Base-by-base conservation (phyloP, 2,329 filamentous ascomycete species). In the Trichoderma atrobrunneum region DNA sequence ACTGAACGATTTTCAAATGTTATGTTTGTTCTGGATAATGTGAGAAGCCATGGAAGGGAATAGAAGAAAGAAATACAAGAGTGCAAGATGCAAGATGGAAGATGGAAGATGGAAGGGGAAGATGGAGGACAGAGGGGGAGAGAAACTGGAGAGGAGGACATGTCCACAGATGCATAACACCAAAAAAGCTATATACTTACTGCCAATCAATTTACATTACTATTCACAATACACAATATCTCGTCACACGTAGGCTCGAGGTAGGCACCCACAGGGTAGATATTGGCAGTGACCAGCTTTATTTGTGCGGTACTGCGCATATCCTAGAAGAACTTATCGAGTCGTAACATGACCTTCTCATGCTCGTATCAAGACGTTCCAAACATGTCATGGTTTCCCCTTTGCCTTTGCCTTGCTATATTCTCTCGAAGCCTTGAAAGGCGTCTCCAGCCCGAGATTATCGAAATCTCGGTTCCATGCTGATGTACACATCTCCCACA, bases 141-240 rank as follows among this genome's bases (percentile, higher is more conserved):
- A 28, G 8, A 26, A 5, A 54, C 11, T 2, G 12, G 30, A 36
- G 18, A 24, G 21, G 24, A 26, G 24, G 32, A 12, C 32, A 39
- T 39, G 12, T 51, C n/a, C 14, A 26, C 51, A 61, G 36, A 51
- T 61, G 61, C 36, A 30, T 48, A 60, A 68, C 28, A 8, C 66
- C 36, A n/a, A 70, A 70, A 70, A 70, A 70, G 36, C 39, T 28
- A 34, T 70, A 72, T 72, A 71, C 28, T 54, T 70, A 54, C 21
- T 60, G 21, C 7, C 56, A 66, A 60, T 61, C 30, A 63, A 66
- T 48, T 61, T 65, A 51, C 28, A 61, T 34, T 24, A 12, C 48
- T 48, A 30, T 30, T 61, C 21, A 63, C 18, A 56, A 59, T 36
- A 26, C 74, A 26, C 57, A 34, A 7, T 24, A 16, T 6, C 11